These are phyloP conservation scores for Cyberlindnera xishuangbannaensis DNA, from an alignment of 805 yeast genomes.

Conservation along the genomic window DNA sequence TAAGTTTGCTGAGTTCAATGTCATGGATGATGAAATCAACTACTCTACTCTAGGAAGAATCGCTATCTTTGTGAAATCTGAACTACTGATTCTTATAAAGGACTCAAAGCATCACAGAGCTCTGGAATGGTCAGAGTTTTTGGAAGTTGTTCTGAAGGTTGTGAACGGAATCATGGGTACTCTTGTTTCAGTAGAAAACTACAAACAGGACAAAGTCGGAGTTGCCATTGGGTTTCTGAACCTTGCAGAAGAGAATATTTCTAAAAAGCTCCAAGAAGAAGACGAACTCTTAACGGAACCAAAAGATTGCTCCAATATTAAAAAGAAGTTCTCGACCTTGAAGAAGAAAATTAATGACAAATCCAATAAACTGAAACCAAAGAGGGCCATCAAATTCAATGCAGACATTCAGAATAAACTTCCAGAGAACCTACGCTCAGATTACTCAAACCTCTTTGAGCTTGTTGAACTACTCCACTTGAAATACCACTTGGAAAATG, in stretches of 20 bases:
- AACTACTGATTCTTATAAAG: conserved; percentile 17
- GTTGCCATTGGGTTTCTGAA: conserved; percentile 41
- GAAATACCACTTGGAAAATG: conserved; percentile 39
- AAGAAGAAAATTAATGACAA: conserved; percentile 14
- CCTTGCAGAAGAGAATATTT: conserved; percentile 29
- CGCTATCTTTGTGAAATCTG: conserved; percentile 35
- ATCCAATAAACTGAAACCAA: conserved; percentile 3
- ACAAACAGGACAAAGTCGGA: conserved; percentile 40
- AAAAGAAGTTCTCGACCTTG: conserved; percentile 14
- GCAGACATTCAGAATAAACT: conserved; percentile 6
- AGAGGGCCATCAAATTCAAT: conserved; percentile 7
- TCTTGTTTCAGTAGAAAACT: conserved; percentile 39
- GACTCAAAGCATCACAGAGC: background rate
- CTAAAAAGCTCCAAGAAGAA: conserved; percentile 12
- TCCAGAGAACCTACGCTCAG: conserved; percentile 22
- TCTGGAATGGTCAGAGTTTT: conserved; percentile 7
- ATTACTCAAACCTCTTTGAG: conserved; percentile 36
- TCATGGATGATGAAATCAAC: conserved; percentile 22
- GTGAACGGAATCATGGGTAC: conserved; percentile 38
- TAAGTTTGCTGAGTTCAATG: conserved; percentile 17
- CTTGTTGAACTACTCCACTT: conserved; percentile 34
- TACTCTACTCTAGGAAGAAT: conserved; percentile 40
- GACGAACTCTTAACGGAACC: too few relatives aligned
- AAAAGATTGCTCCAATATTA: conserved; percentile 4
- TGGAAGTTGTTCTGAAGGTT: conserved; percentile 27